Percentiles rank a stretch among this genome's conserved stretches.
Evolutionary conservation across 306 rosid species (phyloP).

Genomic region (Begonia peltatifolia): DNA sequence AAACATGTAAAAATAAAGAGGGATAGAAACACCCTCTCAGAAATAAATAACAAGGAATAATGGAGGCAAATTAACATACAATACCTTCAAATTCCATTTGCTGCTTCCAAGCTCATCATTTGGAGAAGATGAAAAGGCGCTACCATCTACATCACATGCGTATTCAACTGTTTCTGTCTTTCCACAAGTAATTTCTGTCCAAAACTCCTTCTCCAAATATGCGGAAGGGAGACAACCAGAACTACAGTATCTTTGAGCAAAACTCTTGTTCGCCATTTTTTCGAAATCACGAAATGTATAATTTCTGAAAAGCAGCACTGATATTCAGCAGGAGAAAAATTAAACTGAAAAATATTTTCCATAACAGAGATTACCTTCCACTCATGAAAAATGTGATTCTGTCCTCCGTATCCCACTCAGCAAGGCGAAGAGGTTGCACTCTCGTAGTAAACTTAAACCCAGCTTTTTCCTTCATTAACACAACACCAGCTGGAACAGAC

Average conservation of each 20-base stretch:
- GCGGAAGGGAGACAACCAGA: conserved; percentile 68
- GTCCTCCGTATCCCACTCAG: conserved; percentile 94
- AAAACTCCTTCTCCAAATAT: conserved; percentile 86
- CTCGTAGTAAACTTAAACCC: conserved; percentile 95
- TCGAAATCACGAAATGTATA: conserved; percentile 81
- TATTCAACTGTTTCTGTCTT: conserved; percentile 88
- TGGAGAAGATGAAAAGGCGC: conserved; percentile 87
- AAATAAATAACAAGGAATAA: too few species aligned
- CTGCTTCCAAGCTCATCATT: conserved; percentile 77
- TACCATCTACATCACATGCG: conserved; percentile 98
- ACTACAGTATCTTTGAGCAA: conserved; percentile 73
- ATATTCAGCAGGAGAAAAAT: not conserved
- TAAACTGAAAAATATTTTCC: too few species aligned
- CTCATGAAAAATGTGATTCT: conserved; percentile 88
- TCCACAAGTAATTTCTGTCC: conserved; percentile 88
- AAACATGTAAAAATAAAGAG: too few species aligned
- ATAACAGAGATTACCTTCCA: conserved; percentile 48
- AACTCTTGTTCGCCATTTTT: conserved; percentile 94
- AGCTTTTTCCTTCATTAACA: conserved; percentile 74
- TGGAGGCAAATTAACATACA: conserved; percentile 2
- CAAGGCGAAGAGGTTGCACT: conserved; percentile 96
- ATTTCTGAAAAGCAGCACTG: conserved; percentile 43
- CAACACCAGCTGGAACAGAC: conserved; percentile 91
- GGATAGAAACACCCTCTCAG: too few species aligned
- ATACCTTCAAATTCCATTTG: conserved; percentile 96